Evolutionary conservation across 2,329 filamentous ascomycete species (phyloP).

Genomic region (Colletotrichum lini): DNA sequence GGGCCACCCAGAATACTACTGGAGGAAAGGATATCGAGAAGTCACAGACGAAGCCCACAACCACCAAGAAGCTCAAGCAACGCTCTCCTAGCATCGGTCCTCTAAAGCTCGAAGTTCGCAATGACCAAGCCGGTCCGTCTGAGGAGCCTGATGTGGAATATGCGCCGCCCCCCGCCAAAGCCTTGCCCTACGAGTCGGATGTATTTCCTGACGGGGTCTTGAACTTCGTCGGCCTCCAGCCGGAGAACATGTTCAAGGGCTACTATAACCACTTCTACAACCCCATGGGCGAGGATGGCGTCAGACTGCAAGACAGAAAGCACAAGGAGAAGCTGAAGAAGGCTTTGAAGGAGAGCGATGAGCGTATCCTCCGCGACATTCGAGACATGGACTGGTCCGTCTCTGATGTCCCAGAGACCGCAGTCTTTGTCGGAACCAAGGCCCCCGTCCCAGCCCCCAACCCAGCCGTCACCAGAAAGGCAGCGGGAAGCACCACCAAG

Average conservation of each 20-base stretch:
- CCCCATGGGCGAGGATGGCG: slow-evolving; percentile 77
- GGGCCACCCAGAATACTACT: slow-evolving; percentile 74
- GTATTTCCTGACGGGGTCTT: slow-evolving; percentile 72
- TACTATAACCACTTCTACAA: slow-evolving; percentile 74
- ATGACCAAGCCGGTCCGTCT: slow-evolving; percentile 62
- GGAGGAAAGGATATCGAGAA: slow-evolving; percentile 77
- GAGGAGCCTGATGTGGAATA: slow-evolving; percentile 88
- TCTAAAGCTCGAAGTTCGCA: slow-evolving; percentile 75
- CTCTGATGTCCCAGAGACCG: slow-evolving; percentile 66
- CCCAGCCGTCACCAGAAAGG: slow-evolving; percentile 45
- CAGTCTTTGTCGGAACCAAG: slow-evolving; percentile 52
- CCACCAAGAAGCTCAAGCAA: slow-evolving; percentile 72
- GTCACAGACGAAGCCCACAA: slow-evolving; percentile 72
- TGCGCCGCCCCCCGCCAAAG: slow-evolving; percentile 80
- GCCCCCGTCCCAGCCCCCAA: slow-evolving; percentile 45
- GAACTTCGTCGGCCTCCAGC: slow-evolving; percentile 71
- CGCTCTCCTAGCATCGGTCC: slow-evolving; percentile 66
- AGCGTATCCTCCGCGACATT: slow-evolving; percentile 76
- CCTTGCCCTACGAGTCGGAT: slow-evolving; percentile 79
- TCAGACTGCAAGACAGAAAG: slow-evolving; percentile 73
- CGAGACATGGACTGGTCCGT: slow-evolving; percentile 74
- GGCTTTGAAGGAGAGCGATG: slow-evolving; percentile 72
- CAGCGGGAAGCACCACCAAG: slow-evolving; percentile 28
- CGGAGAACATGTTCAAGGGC: slow-evolving; percentile 71
- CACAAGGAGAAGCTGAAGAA: slow-evolving; percentile 67